Percentiles rank a stretch among this genome's conserved stretches.
phyloP scores from a whole-genome alignment of 163 green algal genomes.

The Prototheca stagnorum region DNA sequence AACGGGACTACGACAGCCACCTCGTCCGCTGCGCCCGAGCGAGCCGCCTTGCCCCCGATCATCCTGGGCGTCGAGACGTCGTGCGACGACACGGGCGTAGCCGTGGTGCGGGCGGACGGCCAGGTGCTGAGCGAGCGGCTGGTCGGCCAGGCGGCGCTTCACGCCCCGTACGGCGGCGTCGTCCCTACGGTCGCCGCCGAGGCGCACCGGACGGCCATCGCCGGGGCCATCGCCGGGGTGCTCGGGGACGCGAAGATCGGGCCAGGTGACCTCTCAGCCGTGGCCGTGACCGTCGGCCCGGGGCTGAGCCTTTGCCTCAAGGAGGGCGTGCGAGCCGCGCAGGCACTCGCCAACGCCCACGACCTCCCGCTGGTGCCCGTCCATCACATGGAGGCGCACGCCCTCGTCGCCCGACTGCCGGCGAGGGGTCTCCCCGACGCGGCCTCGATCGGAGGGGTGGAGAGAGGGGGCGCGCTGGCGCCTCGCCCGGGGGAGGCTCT shows the following conservation, averaged over 20 bases:
- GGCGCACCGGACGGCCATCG: constrained; percentile 78
- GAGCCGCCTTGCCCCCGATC: constrained; percentile 6
- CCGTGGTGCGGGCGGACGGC: constrained; percentile 49
- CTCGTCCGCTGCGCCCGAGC: too few relatives aligned
- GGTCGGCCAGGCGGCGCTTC: constrained; percentile 55
- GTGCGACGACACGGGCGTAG: constrained; percentile 80
- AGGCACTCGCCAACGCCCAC: constrained; percentile 37
- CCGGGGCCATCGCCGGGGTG: constrained; percentile 50
- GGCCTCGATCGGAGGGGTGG: neutral
- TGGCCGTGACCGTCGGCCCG: constrained; percentile 88
- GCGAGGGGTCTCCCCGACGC: constrained; percentile 3
- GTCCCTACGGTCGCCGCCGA: constrained; percentile 79
- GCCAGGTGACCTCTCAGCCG: constrained; percentile 48
- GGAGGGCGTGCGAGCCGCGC: constrained; percentile 79
- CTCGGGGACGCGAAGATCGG: constrained; percentile 42
- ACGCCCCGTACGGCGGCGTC: constrained; percentile 84
- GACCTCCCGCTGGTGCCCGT: constrained; percentile 62
- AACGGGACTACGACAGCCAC: too few relatives aligned
- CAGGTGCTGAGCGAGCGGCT: constrained; percentile 36
- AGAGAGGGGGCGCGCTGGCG: neutral
- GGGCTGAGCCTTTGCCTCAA: constrained; percentile 84
- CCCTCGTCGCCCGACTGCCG: constrained; percentile 49
- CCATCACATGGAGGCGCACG: constrained; percentile 98
- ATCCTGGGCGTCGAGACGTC: constrained; percentile 79
- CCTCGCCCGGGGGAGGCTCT: too few relatives aligned